A percentile compares a stretch with the other conserved stretches of the same genome.
These are phyloP conservation scores for Closterium sp. DNA, from an alignment of 139 green algal genomes.

Conservation along the genomic window DNA sequence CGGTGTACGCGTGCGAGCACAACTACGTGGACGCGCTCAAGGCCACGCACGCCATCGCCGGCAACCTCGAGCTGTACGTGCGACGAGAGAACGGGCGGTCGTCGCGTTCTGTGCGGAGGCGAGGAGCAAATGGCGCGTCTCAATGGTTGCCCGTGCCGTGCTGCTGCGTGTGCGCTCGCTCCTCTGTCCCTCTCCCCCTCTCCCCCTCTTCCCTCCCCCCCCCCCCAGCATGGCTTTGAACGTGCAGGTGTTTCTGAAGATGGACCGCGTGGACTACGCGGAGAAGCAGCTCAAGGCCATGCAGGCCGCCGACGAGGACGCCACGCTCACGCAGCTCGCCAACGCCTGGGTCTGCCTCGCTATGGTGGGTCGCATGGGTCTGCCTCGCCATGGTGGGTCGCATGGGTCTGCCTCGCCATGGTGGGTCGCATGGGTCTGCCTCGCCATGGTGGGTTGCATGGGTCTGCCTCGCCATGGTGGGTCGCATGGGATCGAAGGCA, in stretches of 20 bases:
- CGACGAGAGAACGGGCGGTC: no score
- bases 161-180: neutral
- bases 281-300: slow-evolving; percentile 89
- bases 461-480: no score
- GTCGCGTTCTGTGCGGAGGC: neutral
- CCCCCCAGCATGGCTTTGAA: no score
- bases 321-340: slow-evolving; percentile 90
- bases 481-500: no score
- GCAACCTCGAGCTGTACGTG: slow-evolving; percentile 51
- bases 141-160: neutral
- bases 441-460: no score
- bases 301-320: slow-evolving; percentile 87
- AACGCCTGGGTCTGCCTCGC: slow-evolving; percentile 86
- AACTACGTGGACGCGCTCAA: slow-evolving; percentile 92
- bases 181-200: slow-evolving; percentile 50
- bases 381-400: no score
- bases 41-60: slow-evolving; percentile 63
- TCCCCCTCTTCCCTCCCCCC: no score
- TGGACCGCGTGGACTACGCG: slow-evolving; percentile 88
- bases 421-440: no score
- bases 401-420: no score
- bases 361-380: slow-evolving; percentile 60
- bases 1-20: slow-evolving; percentile 76
- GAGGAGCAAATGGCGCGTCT: no score
- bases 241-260: slow-evolving; percentile 71